Conservation (phyloP, 2,329 filamentous ascomycete genomes). For the Aureobasidium lini region DNA sequence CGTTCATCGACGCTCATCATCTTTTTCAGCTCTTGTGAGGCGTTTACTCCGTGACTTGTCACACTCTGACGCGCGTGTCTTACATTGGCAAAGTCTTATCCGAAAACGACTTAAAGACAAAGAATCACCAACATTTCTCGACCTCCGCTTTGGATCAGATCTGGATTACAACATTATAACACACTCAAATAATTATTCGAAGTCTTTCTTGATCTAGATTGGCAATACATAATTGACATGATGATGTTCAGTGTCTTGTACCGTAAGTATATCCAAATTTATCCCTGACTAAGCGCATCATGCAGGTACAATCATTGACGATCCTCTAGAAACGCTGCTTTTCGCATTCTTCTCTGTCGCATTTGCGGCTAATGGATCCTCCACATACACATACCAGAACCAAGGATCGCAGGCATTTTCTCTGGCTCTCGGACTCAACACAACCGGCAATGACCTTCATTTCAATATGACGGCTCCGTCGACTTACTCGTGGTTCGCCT, state of each 20-base stretch:
- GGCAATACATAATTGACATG: neutral
- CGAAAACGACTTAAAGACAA: neutral
- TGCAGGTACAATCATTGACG: neutral
- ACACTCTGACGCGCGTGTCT: neutral
- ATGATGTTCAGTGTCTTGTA: neutral
- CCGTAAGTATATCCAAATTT: neutral
- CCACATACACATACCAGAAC: neutral
- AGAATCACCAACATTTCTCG: neutral
- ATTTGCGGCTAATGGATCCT: neutral
- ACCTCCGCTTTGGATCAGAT: too few species aligned
- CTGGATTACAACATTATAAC: too few species aligned
- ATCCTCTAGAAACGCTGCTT: neutral
- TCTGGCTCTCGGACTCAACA: neutral
- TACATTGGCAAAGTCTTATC: constrained; percentile 6
- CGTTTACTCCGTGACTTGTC: neutral
- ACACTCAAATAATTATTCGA: too few species aligned
- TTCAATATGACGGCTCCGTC: constrained; percentile 27
- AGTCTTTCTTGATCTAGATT: neutral
- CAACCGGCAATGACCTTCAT: constrained; percentile 20
- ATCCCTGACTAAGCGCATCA: neutral
- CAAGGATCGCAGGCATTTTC: neutral
- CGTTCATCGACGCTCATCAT: neutral
- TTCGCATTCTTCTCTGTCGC: neutral
- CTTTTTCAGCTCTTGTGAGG: constrained; percentile 1
- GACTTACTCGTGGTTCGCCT: constrained; percentile 36